Evolutionary conservation across 768 basidiomycete species (phyloP), one percentile per base, ranked within the genome.

Genomic region (Lentinula guzmanii): DNA sequence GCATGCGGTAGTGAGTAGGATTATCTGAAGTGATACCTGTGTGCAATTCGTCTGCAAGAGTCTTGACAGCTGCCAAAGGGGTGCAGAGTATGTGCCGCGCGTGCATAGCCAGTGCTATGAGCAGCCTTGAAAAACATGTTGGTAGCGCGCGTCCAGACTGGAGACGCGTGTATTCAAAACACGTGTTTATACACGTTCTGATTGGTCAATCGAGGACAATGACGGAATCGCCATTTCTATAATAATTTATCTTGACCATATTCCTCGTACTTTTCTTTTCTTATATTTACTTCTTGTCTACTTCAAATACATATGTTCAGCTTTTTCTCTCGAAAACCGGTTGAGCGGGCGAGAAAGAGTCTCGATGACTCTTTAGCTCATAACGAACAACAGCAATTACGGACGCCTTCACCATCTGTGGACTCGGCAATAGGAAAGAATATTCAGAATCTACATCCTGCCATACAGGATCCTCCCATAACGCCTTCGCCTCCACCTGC

Each of bases 331-430:
- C 48, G 62, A 1, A 59, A 60, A 46, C 31, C 57, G 5, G 58
- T 35, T 31, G n/a, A 24, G 10, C 52, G 52, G 6, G 42, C 41
- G 4, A 34, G 51, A 9, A 46, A 42, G 52, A 46, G 41, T 21
- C 21, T 54, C 6, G 18, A 52, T 9, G 58, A 63, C 24, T 48
- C 37, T 37, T 31, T 31, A 18, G 31, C 48, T 37, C n/a, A 43
- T 0, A 35, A 28, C 21, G 5, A 63, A 4, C 57, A 67, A 51
- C 52, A 46, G 65, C 82, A 82, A 67, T 75, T 81, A 10, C 80
- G 82, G 15, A 86, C 85, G 1, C 82, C 83, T 0, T 79, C 83
- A 0, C 81, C 85, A 0, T 84, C 83, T 16, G 68, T 74, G n/a
- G 71, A 68, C 3, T 64, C 66, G 53, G 41, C 18, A 62, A 52